Conservation (phyloP, 768 basidiomycete species). For the Lentinula sp. region DNA sequence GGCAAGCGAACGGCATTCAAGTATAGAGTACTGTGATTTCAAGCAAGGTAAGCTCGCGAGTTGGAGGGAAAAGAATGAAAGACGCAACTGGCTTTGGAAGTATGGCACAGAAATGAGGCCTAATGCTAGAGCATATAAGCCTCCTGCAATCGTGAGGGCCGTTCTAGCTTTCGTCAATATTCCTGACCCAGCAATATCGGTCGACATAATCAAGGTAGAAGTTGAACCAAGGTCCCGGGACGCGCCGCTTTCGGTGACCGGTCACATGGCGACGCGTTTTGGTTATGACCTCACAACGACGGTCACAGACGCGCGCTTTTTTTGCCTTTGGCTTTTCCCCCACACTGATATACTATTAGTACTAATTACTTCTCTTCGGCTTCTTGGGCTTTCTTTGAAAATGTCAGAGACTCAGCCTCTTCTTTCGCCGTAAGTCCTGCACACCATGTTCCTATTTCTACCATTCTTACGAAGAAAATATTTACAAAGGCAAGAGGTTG, state of each 20-base stretch:
- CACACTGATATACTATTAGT: not conserved
- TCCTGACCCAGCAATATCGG: conserved; percentile 3
- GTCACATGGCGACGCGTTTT: not conserved
- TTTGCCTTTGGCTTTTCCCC: not conserved
- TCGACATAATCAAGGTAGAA: conserved; percentile 15
- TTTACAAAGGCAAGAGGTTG: conserved; percentile 40
- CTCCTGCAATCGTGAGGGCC: conserved; percentile 35
- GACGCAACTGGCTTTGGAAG: conserved; percentile 57
- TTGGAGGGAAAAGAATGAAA: conserved; percentile 21
- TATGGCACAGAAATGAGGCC: conserved; percentile 52
- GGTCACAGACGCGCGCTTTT: not conserved
- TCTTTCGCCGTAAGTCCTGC: conserved; percentile 29
- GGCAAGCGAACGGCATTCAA: conserved; percentile 65
- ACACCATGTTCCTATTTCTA: not conserved
- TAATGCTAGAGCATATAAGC: conserved; percentile 48
- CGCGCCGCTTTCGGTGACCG: too few species aligned
- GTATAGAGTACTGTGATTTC: conserved; percentile 35
- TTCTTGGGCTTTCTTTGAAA: not conserved
- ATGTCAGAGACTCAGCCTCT: conserved; percentile 35
- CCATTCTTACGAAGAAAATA: conserved; percentile 1
- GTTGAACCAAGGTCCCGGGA: not conserved
- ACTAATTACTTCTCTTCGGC: not conserved
- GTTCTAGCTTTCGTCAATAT: not conserved
- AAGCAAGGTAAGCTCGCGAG: not conserved
- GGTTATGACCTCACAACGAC: not conserved